These are phyloP conservation scores for Amanita muscaria DNA, from an alignment of 768 basidiomycete genomes.

Conservation along the genomic window DNA sequence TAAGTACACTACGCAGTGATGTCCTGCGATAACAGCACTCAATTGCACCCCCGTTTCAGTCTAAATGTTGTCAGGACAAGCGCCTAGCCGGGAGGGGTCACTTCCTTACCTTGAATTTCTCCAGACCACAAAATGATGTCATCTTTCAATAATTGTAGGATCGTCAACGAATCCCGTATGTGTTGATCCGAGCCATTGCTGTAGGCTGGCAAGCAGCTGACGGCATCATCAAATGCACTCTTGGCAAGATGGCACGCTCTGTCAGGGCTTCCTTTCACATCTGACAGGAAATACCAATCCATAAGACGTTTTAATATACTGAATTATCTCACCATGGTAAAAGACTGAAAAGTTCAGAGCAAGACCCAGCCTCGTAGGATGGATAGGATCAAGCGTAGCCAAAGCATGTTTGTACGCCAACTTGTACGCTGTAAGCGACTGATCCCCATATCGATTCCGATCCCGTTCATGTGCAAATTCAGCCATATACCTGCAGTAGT, in stretches of 20 bases:
- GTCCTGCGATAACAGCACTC: too few species aligned
- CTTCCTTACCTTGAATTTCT: constrained; percentile 45
- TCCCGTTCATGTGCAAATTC: constrained; percentile 72
- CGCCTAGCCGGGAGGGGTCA: neutral
- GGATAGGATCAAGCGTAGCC: constrained; percentile 63
- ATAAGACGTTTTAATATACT: neutral
- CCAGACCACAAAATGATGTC: constrained; percentile 82
- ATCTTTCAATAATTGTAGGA: constrained; percentile 74
- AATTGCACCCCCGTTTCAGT: neutral
- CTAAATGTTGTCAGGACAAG: constrained; percentile 3
- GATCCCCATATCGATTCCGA: constrained; percentile 58
- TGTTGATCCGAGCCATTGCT: constrained; percentile 30
- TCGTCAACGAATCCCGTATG: constrained; percentile 70
- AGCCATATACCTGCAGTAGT: constrained; percentile 87
- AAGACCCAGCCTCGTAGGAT: constrained; percentile 82
- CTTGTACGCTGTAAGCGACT: constrained; percentile 81
- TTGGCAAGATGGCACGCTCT: constrained; percentile 85
- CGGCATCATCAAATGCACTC: constrained; percentile 87
- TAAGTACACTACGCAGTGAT: neutral
- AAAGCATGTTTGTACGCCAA: constrained; percentile 76
- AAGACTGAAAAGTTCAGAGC: constrained; percentile 94
- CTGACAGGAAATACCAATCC: constrained; percentile 18
- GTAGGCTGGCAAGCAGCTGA: constrained; percentile 47
- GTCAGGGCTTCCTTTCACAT: constrained; percentile 78
- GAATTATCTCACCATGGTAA: constrained; percentile 47